Evolutionary conservation across 129 eudicot genomes (phyloP), one percentile per base, ranked within the genome.

Genomic region (Escallonia rubra): DNA sequence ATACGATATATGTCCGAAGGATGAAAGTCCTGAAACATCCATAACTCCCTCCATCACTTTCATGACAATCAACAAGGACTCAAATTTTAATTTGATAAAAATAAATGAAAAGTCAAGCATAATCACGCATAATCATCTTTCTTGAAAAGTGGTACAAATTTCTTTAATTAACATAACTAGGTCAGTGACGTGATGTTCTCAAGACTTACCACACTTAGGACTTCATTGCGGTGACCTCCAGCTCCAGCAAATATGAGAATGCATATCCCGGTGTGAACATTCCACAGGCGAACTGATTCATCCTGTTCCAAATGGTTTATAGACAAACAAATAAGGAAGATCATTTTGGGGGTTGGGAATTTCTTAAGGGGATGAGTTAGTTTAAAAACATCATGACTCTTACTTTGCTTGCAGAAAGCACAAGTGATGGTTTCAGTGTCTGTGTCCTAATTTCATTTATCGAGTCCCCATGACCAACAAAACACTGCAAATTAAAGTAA

Each of bases 281-380:
- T 94, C 99, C 99, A 94, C 52, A 94, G 78, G 55, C 99, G 96
- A 72, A 94, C 99, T 58, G 99, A 90, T 83, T 94, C 99, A 87
- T 94, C 99, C 99, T 94, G 78, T 51, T 48, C 64, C 58, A 73
- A 66, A 42, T 0, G 62, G 43, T 16, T 43, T 14, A 38, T n/a
- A 61, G 2, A 10, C 3, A 34, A 70, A 6, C 38, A 0, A 9
- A 48, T 60, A 57, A 3, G 51, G 9, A 68, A 61, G 42, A 23
- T 23, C 1, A 23, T 23, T 23, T 23, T 23, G 34, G 34, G 34
- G 34, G 34, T 0, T 23, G 34, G 34, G 34, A 23, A 23, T 23
- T 23, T 45, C 1, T 65, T 45, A 57, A 50, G 2, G 8, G 58
- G 39, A 6, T 23, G 10, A 23, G 54, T 7, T 12, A 58, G 10